Evolutionary conservation across 1,284 basidiomycete genomes (phyloP), one percentile per base, ranked within the genome.

Genomic region (Malassezia pachydermatis): DNA sequence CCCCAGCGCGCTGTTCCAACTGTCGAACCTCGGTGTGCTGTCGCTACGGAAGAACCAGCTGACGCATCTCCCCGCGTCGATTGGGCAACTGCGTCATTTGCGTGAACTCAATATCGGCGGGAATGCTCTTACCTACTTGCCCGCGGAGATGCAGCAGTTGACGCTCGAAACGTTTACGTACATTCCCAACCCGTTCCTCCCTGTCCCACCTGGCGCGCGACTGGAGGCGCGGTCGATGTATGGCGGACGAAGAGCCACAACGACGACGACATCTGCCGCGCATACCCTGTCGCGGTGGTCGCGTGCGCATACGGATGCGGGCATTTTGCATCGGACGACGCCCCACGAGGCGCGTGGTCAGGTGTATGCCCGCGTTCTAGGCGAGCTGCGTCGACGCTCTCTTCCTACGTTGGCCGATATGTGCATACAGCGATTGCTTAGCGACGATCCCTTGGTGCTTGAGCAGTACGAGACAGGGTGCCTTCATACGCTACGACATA

Each of bases 21-120:
- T 70, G 13, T 49, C 54, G 22, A 67, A 67, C 35, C 59, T 70
- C 9, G 55, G 59, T 32, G 65, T 67, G 32, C 55, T 70, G n/a
- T 64, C 63, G 10, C 43, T 70, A n/a, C 60, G 67, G 13, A 57
- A 60, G 34, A 70, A 70, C 55, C 58, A 58, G 20, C 58, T 70
- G 30, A 58, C 50, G 39, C 45, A 47, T 30, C 58, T 70, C 5
- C 67, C 67, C 0, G 49, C 62, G 4, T 65, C 65, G 29, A 67
- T 70, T 27, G 59, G 62, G 20, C 61, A 67, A 29, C 51, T 70
- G 25, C 54, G 48, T 29, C 60, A 61, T 30, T 51, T 70, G 32
- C 58, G 57, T 6, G 67, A 70, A 44, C 53, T 70, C 5, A 67
- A 64, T 33, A 45, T 70, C 10, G 58, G 59, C 22, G 56, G 56